Conservation (phyloP, 75 land plant genomes). For the Larix kaempferi region DNA sequence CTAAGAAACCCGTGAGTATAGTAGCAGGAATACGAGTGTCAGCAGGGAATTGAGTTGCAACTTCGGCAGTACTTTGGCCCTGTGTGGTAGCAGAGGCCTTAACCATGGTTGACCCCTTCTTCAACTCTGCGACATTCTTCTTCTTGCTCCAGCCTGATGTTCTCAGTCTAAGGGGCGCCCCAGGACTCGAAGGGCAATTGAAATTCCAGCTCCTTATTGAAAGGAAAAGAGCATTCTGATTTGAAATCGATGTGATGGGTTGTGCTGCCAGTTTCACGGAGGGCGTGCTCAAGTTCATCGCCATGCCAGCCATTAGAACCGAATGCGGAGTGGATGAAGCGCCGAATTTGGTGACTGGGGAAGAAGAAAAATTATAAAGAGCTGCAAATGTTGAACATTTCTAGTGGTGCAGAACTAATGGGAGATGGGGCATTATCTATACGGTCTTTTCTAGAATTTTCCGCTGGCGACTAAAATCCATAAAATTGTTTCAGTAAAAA, state of each 20-base stretch:
- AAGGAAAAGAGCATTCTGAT: not conserved
- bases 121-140: not conserved
- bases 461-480: no score
- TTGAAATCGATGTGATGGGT: not conserved
- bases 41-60: conserved; percentile 34
- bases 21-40: conserved; percentile 93
- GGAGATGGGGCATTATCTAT: no score
- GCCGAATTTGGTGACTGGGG: no score
- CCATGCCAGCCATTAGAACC: not conserved
- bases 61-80: conserved; percentile 30
- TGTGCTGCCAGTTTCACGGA: not conserved
- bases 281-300: not conserved
- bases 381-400: no score
- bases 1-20: conserved; percentile 93
- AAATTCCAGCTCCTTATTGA: not conserved
- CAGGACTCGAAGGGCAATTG: not conserved
- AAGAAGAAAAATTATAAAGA: no score
- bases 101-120: not conserved
- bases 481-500: no score
- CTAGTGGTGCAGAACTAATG: no score
- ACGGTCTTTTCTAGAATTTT: no score
- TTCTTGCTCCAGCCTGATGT: not conserved
- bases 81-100: conserved; percentile 11
- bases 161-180: not conserved
- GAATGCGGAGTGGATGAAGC: no score